Base-by-base conservation (phyloP, 2,329 filamentous ascomycete species). In the Exophiala sp. region DNA sequence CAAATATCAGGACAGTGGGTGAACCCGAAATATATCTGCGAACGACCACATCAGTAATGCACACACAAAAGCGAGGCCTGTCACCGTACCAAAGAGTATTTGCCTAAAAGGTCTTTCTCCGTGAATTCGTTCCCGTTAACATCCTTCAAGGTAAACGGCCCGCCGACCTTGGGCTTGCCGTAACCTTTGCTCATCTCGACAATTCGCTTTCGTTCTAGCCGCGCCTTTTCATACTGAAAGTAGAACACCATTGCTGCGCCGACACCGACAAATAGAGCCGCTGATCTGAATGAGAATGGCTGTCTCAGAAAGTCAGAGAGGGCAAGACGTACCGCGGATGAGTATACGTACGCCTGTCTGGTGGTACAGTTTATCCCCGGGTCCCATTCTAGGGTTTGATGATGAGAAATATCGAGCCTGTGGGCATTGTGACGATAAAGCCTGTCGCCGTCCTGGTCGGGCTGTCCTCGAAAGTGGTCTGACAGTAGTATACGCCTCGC, bases 1-100 rank as follows among this genome's bases (percentile, higher is more conserved):
- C 93, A 98, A 66, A 98, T 98, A 67, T 98, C 93, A 19, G 93
- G 93, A 68, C 93, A 98, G 70, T 96, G 90, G 7, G 88, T 91
- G 77, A 98, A 98, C 63, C 93, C 93, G 67, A 98, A 98, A 73
- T 98, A 98, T 30, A 97, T 82, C 88, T 93, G 58, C 14, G n/a
- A 32, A 42, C 10, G 24, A 19, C 32, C 19, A 24, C 24, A 13
- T 38, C 3, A 38, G 35, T 4, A 13, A 38, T 29, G 38, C 27
- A 35, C 40, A 16, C 18, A 9, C 24, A 34, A 23, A 10, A n/a
- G 29, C 30, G n/a, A 32, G 37, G 27, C n/a, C 14, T 18, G 21
- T 9, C 34, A 18, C 65, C 70, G 54, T 60, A 75, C 72, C 61
- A 75, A 68, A 54, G 64, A 69, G 72, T 95, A 93, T 68, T 86